Conservation (phyloP, 768 basidiomycete genomes). For the Hygrocybe punicea region DNA sequence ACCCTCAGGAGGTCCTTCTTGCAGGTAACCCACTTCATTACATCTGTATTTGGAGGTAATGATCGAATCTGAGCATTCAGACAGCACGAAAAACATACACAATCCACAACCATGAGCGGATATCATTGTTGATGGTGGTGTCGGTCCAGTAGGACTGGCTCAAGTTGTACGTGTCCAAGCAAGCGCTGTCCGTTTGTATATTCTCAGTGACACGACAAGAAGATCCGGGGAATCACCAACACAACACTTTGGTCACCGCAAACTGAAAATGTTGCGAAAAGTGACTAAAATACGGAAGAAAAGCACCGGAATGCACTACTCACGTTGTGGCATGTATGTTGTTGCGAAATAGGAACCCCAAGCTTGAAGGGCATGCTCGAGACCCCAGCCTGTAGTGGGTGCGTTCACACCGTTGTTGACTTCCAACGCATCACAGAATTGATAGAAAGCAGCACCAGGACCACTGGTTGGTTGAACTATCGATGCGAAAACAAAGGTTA, state of each 20-base stretch:
- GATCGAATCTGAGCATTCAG: neutral
- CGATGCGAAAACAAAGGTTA: neutral
- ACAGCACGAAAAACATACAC: slow-evolving; percentile 38
- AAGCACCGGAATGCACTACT: slow-evolving; percentile 26
- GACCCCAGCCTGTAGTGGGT: slow-evolving; percentile 54
- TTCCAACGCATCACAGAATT: slow-evolving; percentile 67
- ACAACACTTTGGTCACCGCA: slow-evolving; percentile 47
- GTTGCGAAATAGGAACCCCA: slow-evolving; percentile 60
- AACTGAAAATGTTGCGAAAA: slow-evolving; percentile 34
- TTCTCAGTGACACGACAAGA: neutral
- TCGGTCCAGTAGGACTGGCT: slow-evolving; percentile 49
- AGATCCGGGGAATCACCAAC: slow-evolving; percentile 35
- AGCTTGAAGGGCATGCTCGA: slow-evolving; percentile 54
- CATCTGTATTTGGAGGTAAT: slow-evolving; percentile 46
- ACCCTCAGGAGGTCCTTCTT: slow-evolving; percentile 44
- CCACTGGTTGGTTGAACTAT: slow-evolving; percentile 41
- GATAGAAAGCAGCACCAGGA: slow-evolving; percentile 46
- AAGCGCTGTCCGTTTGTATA: slow-evolving; percentile 26
- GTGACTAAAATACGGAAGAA: neutral
- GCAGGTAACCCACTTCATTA: slow-evolving; percentile 64
- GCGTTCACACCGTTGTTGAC: slow-evolving; percentile 55
- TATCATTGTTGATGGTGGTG: slow-evolving; percentile 50
- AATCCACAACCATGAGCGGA: slow-evolving; percentile 71
- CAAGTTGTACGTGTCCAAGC: slow-evolving; percentile 44
- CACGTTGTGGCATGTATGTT: slow-evolving; percentile 46